These are phyloP conservation scores for Macaranga tanarius DNA, from an alignment of 441 rosid genomes.

Conservation along the genomic window DNA sequence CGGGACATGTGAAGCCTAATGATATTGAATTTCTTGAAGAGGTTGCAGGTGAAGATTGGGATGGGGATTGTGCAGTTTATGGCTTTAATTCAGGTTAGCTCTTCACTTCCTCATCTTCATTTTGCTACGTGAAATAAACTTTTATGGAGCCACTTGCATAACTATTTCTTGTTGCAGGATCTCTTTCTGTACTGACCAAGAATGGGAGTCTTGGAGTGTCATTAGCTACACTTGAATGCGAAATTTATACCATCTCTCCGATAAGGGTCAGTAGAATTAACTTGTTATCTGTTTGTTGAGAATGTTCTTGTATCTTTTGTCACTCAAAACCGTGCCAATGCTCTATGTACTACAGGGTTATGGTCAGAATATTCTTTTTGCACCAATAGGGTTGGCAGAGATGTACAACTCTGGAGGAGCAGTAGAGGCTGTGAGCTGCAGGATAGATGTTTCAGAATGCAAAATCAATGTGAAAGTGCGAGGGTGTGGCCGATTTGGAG, in stretches of 20 bases:
- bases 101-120: slow-evolving; percentile 5
- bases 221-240: slow-evolving; percentile 40
- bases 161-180: slow-evolving; percentile 30
- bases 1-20: slow-evolving; percentile 38
- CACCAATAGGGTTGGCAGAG: slow-evolving; percentile 61
- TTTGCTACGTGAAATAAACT: no score
- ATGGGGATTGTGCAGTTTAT: slow-evolving; percentile 50
- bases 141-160: no score
- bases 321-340: background rate
- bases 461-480: slow-evolving; percentile 31
- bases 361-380: slow-evolving; percentile 42
- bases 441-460: slow-evolving; percentile 23
- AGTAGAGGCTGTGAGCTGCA: slow-evolving; percentile 40
- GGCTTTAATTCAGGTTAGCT: slow-evolving; percentile 45
- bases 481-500: slow-evolving; percentile 60
- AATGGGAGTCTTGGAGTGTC: slow-evolving; percentile 37
- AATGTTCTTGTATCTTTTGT: background rate
- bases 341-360: slow-evolving; percentile 40
- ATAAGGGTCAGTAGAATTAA: slow-evolving; percentile 37
- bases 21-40: slow-evolving; percentile 56
- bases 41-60: slow-evolving; percentile 44
- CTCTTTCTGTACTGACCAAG: slow-evolving; percentile 35
- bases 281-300: background rate
- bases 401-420: slow-evolving; percentile 81
- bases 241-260: slow-evolving; percentile 51